Evolutionary conservation across 192 early-diverging fungal genomes (phyloP).

Genomic region (Radiomyces spectabilis): DNA sequence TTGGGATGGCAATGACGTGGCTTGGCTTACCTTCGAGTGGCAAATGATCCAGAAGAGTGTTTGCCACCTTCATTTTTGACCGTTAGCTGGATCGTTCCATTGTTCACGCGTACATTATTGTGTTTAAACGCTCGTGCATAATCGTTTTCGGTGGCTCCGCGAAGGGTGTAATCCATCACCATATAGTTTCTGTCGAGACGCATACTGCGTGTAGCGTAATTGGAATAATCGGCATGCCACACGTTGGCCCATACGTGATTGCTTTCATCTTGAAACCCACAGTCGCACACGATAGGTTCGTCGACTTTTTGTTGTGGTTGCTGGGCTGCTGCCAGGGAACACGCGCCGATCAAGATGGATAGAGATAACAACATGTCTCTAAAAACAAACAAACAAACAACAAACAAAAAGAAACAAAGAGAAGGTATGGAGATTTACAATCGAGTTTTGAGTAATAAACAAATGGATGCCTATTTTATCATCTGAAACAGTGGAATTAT

Average conservation of each 20-base stretch:
- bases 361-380: too few relatives aligned
- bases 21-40: conserved; percentile 12
- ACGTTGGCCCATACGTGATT: conserved; percentile 8
- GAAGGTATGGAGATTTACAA: too few relatives aligned
- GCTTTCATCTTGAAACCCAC: conserved; percentile 21
- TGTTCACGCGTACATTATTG: conserved; percentile 5
- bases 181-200: conserved; percentile 14
- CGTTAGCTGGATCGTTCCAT: neutral
- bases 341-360: too few relatives aligned
- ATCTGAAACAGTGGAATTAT: too few relatives aligned
- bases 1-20: neutral
- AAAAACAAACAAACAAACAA: too few relatives aligned
- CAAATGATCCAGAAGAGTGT: conserved; percentile 9
- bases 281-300: conserved; percentile 19
- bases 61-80: conserved; percentile 2
- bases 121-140: conserved; percentile 8
- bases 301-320: neutral
- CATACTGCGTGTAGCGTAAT: conserved; percentile 2
- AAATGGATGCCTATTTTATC: too few relatives aligned
- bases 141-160: neutral
- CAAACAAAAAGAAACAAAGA: too few relatives aligned
- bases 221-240: conserved; percentile 14
- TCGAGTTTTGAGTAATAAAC: too few relatives aligned
- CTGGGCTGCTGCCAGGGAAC: too few relatives aligned
- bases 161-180: conserved; percentile 13